A percentile compares a stretch with the other conserved stretches of the same genome.
Conservation (phyloP, 305 asterid species). For the Fraxinus sp. region DNA sequence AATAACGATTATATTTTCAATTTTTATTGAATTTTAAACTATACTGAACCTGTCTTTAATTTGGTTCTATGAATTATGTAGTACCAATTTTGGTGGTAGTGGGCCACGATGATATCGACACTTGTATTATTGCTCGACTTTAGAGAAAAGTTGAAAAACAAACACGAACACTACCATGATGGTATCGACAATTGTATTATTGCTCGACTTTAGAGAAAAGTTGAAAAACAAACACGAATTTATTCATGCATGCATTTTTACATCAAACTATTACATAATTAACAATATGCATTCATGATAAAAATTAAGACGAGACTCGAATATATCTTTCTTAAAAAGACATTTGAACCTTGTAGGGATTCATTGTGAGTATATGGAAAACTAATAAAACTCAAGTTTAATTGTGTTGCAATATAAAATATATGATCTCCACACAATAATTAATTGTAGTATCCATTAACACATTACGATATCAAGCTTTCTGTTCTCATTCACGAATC, state of each 20-base stretch:
- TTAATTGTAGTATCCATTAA: neutral
- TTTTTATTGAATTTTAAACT: too few relatives aligned
- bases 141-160: too few relatives aligned
- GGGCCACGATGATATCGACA: neutral
- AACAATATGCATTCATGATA: neutral
- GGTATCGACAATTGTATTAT: neutral
- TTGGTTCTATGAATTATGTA: neutral
- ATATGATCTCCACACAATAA: neutral
- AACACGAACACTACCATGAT: too few relatives aligned
- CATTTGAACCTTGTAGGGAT: too few relatives aligned
- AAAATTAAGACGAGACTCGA: neutral
- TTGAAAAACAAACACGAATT: neutral
- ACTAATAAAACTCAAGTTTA: neutral
- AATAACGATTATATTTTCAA: too few relatives aligned
- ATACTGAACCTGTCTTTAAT: too few relatives aligned
- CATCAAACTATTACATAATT: neutral
- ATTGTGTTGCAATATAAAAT: neutral
- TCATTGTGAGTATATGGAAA: neutral
- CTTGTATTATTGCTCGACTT: too few relatives aligned
- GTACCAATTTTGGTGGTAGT: neutral
- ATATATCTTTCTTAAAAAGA: neutral
- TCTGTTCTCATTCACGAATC: neutral
- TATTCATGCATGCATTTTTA: neutral
- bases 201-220: neutral
- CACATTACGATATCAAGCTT: neutral